Conservation (phyloP, 306 rosid genomes). For the Rosa chinensis region DNA sequence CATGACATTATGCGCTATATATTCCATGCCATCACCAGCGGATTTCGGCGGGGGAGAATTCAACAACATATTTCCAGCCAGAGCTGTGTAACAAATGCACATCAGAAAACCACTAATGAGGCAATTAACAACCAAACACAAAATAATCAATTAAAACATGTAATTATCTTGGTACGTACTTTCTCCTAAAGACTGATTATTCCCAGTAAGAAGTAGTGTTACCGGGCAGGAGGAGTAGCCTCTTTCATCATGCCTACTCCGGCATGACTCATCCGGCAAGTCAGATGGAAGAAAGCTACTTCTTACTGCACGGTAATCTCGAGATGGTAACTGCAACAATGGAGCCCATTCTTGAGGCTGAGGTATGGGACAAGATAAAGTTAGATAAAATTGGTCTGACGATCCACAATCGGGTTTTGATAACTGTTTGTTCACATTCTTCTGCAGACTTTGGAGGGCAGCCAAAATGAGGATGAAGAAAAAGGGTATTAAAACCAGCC, state of each 20-base stretch:
- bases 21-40: slow-evolving; percentile 32
- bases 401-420: background rate
- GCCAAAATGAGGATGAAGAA: slow-evolving; percentile 33
- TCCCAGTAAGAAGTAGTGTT: slow-evolving; percentile 69
- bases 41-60: slow-evolving; percentile 34
- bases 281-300: slow-evolving; percentile 43
- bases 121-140: background rate
- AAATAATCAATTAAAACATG: background rate
- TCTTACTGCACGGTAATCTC: slow-evolving; percentile 56
- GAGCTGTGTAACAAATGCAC: slow-evolving; percentile 33
- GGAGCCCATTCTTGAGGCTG: slow-evolving; percentile 77
- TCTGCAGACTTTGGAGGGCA: background rate
- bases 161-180: slow-evolving; percentile 29
- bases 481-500: slow-evolving; percentile 50
- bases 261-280: slow-evolving; percentile 63
- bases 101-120: background rate
- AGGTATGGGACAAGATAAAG: slow-evolving; percentile 27
- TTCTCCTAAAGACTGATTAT: slow-evolving; percentile 64
- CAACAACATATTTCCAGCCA: slow-evolving; percentile 51
- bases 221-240: slow-evolving; percentile 49
- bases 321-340: slow-evolving; percentile 51
- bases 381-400: slow-evolving; percentile 34
- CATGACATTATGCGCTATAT: slow-evolving; percentile 50
- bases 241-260: slow-evolving; percentile 45
- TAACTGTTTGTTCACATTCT: background rate